Evolutionary conservation across 768 basidiomycete species (phyloP).

Genomic region (Chiua virens): DNA sequence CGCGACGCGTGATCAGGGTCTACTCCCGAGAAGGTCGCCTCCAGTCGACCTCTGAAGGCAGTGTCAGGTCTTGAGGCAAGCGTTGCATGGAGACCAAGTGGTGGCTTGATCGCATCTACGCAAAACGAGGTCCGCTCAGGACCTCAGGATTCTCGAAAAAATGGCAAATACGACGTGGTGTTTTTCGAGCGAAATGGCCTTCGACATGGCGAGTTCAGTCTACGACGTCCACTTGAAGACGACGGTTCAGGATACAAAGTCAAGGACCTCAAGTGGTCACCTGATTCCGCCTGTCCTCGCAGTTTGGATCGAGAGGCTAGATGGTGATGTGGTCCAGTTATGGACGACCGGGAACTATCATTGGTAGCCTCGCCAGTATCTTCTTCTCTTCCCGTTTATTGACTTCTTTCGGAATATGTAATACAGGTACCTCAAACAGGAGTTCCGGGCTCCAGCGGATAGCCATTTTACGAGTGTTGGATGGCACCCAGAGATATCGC

Average conservation of each 20-base stretch:
- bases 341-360: slow-evolving; percentile 96
- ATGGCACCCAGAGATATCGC: slow-evolving; percentile 87
- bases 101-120: slow-evolving; percentile 78
- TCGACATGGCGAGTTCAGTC: slow-evolving; percentile 82
- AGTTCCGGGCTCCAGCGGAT: slow-evolving; percentile 54
- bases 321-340: slow-evolving; percentile 82
- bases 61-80: slow-evolving; percentile 80
- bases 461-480: slow-evolving; percentile 67
- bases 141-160: slow-evolving; percentile 64
- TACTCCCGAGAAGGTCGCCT: slow-evolving; percentile 53
- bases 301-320: slow-evolving; percentile 75
- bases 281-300: slow-evolving; percentile 84
- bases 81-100: slow-evolving; percentile 84
- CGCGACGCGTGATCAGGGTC: slow-evolving; percentile 27
- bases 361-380: slow-evolving; percentile 51
- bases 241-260: slow-evolving; percentile 69
- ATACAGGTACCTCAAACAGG: slow-evolving; percentile 89
- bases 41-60: slow-evolving; percentile 82
- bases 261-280: slow-evolving; percentile 80
- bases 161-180: slow-evolving; percentile 78
- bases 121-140: slow-evolving; percentile 77
- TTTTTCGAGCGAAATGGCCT: slow-evolving; percentile 97
- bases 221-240: slow-evolving; percentile 41
- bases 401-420: slow-evolving; percentile 1
- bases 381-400: not conserved